Evolutionary conservation across 2,329 filamentous ascomycete species (phyloP).

Genomic region (Ascosphaera apis): DNA sequence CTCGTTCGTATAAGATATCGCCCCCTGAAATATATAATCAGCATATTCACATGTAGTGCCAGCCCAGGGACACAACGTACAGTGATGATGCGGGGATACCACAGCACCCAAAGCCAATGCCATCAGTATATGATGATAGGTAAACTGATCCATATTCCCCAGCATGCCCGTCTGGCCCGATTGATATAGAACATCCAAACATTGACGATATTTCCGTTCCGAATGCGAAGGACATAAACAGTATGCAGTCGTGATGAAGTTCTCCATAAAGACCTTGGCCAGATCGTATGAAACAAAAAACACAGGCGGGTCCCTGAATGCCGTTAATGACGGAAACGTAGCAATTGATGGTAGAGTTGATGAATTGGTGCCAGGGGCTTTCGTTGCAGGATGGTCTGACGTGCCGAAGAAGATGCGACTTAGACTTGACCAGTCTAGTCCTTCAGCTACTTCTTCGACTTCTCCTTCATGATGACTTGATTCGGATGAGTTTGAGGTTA

Average conservation of each 20-base stretch:
- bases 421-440: conserved; percentile 17
- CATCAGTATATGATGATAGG: conserved; percentile 9
- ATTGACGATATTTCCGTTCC: conserved; percentile 14
- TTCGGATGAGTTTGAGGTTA: conserved; percentile 8
- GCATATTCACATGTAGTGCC: conserved; percentile 17
- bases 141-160: conserved; percentile 16
- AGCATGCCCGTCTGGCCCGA: conserved; percentile 13
- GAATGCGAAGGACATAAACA: conserved; percentile 16
- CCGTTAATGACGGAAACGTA: background rate
- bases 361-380: background rate
- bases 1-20: conserved; percentile 21
- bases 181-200: conserved; percentile 16
- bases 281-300: conserved; percentile 19
- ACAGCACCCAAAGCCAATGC: background rate
- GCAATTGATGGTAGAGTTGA: background rate
- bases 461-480: conserved; percentile 8
- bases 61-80: conserved; percentile 5
- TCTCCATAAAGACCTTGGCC: conserved; percentile 17
- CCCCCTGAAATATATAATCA: conserved; percentile 18
- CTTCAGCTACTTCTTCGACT: conserved; percentile 16
- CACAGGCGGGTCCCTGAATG: conserved; percentile 4
- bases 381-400: conserved; percentile 4
- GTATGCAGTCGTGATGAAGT: conserved; percentile 21
- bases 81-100: background rate
- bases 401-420: conserved; percentile 17